These are phyloP conservation scores for Xylaria sp. DNA, from an alignment of 2,329 filamentous ascomycete genomes.

Conservation along the genomic window DNA sequence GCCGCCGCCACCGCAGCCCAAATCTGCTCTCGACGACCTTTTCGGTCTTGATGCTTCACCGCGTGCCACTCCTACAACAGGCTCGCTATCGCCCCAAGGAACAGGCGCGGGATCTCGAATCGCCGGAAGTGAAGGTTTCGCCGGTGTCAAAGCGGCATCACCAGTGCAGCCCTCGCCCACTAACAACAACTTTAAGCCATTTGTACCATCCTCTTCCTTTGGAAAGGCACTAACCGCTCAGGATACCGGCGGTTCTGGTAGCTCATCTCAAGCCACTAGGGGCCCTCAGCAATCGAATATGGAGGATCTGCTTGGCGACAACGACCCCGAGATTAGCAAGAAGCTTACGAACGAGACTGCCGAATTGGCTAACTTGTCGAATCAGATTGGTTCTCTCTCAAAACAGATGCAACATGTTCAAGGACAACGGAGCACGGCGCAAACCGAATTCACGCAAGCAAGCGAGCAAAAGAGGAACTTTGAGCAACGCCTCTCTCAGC, in stretches of 20 bases:
- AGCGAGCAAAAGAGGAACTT: constrained; percentile 88
- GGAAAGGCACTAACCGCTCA: constrained; percentile 76
- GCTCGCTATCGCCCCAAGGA: constrained; percentile 66
- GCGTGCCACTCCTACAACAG: constrained; percentile 52
- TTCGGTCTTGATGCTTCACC: constrained; percentile 78
- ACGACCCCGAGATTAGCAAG: constrained; percentile 81
- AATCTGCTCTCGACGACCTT: constrained; percentile 85
- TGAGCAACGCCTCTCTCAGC: constrained; percentile 79
- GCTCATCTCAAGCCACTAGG: constrained; percentile 35
- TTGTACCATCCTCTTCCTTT: constrained; percentile 87
- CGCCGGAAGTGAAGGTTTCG: constrained; percentile 58
- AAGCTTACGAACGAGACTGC: constrained; percentile 84
- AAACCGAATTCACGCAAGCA: constrained; percentile 76
- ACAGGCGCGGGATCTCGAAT: constrained; percentile 38
- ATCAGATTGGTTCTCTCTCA: constrained; percentile 84
- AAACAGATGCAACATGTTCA: constrained; percentile 94
- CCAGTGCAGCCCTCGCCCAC: constrained; percentile 45
- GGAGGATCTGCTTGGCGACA: constrained; percentile 87
- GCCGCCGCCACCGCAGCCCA: constrained; percentile 46
- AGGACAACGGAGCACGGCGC: constrained; percentile 69
- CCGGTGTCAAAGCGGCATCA: constrained; percentile 50
- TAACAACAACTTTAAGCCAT: constrained; percentile 70
- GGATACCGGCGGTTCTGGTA: constrained; percentile 59
- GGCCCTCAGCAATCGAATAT: constrained; percentile 19
- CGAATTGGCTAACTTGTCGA: constrained; percentile 91